Conservation (phyloP, 306 rosid genomes). For the Glycine latifolia region DNA sequence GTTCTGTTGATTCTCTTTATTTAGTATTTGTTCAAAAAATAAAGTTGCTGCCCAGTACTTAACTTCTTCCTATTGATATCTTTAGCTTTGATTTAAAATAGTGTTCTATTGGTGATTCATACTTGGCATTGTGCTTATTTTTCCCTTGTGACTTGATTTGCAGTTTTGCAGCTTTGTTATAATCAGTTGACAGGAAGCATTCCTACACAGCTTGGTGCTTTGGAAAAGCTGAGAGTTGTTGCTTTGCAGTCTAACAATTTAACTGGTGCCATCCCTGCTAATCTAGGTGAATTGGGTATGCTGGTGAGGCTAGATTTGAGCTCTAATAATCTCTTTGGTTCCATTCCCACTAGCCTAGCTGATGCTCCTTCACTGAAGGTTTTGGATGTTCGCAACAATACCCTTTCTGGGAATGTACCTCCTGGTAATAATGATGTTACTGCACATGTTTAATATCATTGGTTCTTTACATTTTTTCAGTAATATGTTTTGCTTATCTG, state of each 20-base stretch:
- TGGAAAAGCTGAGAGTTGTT: constrained; percentile 66
- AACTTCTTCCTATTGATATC: neutral
- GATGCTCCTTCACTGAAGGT: constrained; percentile 68
- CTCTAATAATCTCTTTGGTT: constrained; percentile 75
- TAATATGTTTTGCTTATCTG: constrained; percentile 1
- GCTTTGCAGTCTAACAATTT: constrained; percentile 70
- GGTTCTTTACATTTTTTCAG: neutral
- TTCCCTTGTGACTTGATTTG: constrained; percentile 44
- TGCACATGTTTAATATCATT: neutral
- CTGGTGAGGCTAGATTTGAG: constrained; percentile 74
- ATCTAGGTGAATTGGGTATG: constrained; percentile 65
- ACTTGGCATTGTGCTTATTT: constrained; percentile 33
- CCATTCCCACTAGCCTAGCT: constrained; percentile 76
- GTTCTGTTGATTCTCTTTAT: neutral
- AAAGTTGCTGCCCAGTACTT: neutral
- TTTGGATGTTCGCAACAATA: constrained; percentile 75
- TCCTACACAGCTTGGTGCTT: constrained; percentile 67
- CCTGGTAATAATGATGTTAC: constrained; percentile 54
- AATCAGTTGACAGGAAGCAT: constrained; percentile 76
- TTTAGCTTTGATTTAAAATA: neutral
- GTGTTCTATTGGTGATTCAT: constrained; percentile 28
- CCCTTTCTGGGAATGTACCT: constrained; percentile 87
- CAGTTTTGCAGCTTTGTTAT: constrained; percentile 84
- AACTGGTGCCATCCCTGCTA: constrained; percentile 79
- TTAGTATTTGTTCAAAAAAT: constrained; percentile 2